Evolutionary conservation across 805 yeast species (phyloP).

Genomic region (Saccharomycopsis fodiens): DNA sequence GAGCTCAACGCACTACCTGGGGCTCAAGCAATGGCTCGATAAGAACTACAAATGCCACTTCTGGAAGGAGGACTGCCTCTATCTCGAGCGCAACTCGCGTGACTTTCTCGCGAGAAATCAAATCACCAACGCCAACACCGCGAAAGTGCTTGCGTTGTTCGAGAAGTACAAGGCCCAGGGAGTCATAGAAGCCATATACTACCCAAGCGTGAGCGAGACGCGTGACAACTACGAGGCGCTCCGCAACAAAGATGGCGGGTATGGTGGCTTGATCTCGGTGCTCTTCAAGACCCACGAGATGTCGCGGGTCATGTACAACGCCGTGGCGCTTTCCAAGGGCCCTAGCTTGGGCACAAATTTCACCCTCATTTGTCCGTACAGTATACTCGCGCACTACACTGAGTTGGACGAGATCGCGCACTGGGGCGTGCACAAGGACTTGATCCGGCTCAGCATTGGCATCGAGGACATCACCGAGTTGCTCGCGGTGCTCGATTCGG

Average conservation of each 20-base stretch:
- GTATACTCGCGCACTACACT: conserved; percentile 75
- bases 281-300: conserved; percentile 55
- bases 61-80: conserved; percentile 94
- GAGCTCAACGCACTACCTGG: conserved; percentile 39
- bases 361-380: conserved; percentile 83
- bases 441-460: conserved; percentile 80
- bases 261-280: conserved; percentile 79
- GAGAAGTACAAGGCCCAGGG: conserved; percentile 33
- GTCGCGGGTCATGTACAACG: conserved; percentile 70
- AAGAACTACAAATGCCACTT: conserved; percentile 61
- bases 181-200: conserved; percentile 56
- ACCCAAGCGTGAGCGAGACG: conserved; percentile 54
- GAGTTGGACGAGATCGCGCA: conserved; percentile 73
- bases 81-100: conserved; percentile 86
- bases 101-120: conserved; percentile 65
- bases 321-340: conserved; percentile 67
- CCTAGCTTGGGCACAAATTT: conserved; percentile 89
- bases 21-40: conserved; percentile 43
- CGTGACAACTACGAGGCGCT: conserved; percentile 62
- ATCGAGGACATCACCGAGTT: conserved; percentile 64
- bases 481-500: conserved; percentile 39
- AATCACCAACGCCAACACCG: conserved; percentile 48
- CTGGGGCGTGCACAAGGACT: conserved; percentile 75
- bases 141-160: conserved; percentile 44
- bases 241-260: conserved; percentile 68